These are phyloP conservation scores for Zoysia pacifica DNA, from an alignment of 176 grass and related monocot genomes.

Conservation along the genomic window DNA sequence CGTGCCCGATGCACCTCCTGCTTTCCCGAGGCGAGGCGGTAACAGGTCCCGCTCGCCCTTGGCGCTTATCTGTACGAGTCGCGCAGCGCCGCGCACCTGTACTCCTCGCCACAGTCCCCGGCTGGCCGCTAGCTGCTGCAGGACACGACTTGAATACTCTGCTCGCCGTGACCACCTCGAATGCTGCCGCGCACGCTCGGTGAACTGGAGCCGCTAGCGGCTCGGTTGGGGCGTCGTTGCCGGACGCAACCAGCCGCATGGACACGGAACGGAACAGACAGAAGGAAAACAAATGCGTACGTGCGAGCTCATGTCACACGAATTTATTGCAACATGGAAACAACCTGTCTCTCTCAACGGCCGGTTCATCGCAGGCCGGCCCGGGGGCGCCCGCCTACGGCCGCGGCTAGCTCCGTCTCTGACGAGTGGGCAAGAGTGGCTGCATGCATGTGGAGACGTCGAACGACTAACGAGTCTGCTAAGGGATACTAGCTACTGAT, in stretches of 20 bases:
- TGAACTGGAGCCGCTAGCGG: neutral
- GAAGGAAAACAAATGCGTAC: too few species aligned
- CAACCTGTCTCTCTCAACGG: neutral
- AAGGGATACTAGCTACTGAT: constrained; percentile 9
- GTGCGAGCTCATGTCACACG: neutral
- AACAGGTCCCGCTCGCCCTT: neutral
- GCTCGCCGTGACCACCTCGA: neutral
- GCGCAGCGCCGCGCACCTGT: constrained; percentile 34
- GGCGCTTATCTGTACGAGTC: neutral
- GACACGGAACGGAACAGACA: neutral
- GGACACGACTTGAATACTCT: neutral
- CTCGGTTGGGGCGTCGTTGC: too few species aligned
- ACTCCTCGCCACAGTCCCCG: too few species aligned
- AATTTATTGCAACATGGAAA: constrained; percentile 31
- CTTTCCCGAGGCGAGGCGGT: constrained; percentile 17
- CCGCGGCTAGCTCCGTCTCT: constrained; percentile 8
- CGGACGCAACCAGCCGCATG: neutral
- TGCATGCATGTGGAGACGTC: neutral
- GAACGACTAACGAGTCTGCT: constrained; percentile 5
- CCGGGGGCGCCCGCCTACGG: neutral
- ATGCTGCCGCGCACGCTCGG: too few species aligned
- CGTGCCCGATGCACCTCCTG: neutral
- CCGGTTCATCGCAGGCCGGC: constrained; percentile 5
- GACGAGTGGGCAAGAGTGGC: neutral
- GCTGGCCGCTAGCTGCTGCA: too few species aligned